phyloP scores from a whole-genome alignment of 805 yeast species.

The Spathaspora boniae region DNA sequence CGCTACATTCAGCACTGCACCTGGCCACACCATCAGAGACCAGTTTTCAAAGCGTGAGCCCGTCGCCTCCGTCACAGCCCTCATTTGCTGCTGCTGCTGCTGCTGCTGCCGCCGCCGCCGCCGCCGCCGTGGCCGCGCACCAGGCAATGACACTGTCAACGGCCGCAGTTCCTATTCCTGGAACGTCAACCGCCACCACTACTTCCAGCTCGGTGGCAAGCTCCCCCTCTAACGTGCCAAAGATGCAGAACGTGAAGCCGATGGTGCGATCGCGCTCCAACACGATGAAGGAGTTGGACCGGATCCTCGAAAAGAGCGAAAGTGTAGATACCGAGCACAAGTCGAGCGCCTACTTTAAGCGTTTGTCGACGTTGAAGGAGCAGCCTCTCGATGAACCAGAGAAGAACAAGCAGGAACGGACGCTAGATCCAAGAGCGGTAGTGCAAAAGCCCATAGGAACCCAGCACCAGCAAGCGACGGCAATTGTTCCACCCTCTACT shows the following conservation, averaged over 20 bases:
- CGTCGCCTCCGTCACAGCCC: constrained; percentile 13
- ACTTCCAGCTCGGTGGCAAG: constrained; percentile 10
- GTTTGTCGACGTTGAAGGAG: constrained; percentile 64
- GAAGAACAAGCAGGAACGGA: background rate
- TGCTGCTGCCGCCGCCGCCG: constrained; percentile 14
- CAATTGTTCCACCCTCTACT: background rate
- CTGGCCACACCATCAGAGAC: constrained; percentile 5
- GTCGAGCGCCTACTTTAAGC: constrained; percentile 61
- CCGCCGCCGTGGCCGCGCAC: constrained; percentile 7
- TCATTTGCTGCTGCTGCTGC: constrained; percentile 9
- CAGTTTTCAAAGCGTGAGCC: constrained; percentile 13
- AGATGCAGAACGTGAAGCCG: constrained; percentile 3
- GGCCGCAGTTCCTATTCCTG: constrained; percentile 2
- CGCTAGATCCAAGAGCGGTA: constrained; percentile 3
- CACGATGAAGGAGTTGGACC: constrained; percentile 33
- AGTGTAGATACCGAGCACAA: constrained; percentile 43
- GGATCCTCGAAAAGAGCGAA: constrained; percentile 34
- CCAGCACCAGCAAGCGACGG: constrained; percentile 1
- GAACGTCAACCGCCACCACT: constrained; percentile 14
- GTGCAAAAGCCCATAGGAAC: too few species aligned
- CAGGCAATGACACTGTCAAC: background rate
- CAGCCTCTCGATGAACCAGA: constrained; percentile 27
- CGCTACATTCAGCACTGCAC: too few species aligned
- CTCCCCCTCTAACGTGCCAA: too few species aligned
- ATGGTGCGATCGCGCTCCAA: constrained; percentile 30